These are phyloP conservation scores for Albizia julibrissin DNA, from an alignment of 306 rosid species.

Conservation along the genomic window DNA sequence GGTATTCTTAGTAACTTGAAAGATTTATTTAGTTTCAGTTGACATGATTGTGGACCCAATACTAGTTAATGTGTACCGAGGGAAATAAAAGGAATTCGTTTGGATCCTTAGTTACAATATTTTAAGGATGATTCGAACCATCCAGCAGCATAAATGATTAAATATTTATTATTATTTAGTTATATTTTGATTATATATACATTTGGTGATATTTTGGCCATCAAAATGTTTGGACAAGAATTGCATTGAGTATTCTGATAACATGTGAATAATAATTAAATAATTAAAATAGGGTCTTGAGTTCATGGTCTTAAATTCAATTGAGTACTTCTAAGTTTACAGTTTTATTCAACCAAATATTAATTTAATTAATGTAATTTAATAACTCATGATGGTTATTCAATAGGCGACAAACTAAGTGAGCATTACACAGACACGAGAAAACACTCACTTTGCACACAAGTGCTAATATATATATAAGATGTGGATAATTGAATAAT, in stretches of 20 bases:
- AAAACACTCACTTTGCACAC: background rate
- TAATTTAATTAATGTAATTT: too few species aligned
- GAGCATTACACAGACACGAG: background rate
- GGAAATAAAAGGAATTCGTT: too few species aligned
- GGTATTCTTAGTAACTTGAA: background rate
- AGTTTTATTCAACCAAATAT: background rate
- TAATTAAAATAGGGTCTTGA: background rate
- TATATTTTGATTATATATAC: background rate
- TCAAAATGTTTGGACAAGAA: too few species aligned
- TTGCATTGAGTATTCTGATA: background rate
- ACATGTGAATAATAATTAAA: too few species aligned
- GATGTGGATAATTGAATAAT: too few species aligned
- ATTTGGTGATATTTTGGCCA: background rate
- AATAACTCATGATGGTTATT: background rate
- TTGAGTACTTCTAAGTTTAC: background rate
- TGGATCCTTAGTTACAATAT: too few species aligned
- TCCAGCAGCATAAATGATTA: background rate
- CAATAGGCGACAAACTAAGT: background rate
- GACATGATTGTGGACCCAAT: background rate
- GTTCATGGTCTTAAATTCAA: background rate
- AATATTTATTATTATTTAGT: too few species aligned
- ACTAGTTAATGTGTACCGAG: background rate
- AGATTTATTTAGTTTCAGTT: too few species aligned
- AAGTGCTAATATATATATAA: too few species aligned
- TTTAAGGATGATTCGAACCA: too few species aligned